These are phyloP conservation scores for Daldinia decipiens DNA, from an alignment of 495 filamentous ascomycete species.

Conservation along the genomic window DNA sequence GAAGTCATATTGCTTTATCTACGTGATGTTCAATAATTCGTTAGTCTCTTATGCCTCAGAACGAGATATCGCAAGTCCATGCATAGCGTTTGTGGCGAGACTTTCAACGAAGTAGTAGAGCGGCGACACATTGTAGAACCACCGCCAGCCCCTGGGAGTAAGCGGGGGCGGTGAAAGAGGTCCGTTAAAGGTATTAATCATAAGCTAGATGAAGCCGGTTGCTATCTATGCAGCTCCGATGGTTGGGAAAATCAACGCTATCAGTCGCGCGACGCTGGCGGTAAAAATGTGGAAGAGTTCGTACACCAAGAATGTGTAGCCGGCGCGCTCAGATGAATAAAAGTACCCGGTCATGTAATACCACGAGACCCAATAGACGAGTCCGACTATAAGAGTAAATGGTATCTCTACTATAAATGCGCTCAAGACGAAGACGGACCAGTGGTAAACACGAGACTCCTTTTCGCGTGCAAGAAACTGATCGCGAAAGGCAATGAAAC, in stretches of 20 bases:
- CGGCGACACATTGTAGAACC: constrained; percentile 76
- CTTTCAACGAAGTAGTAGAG: constrained; percentile 73
- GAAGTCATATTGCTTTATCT: constrained; percentile 22
- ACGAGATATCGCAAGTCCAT: constrained; percentile 66
- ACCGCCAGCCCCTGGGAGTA: constrained; percentile 67
- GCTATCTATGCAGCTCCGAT: constrained; percentile 64
- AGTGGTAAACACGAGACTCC: constrained; percentile 75
- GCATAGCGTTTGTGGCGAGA: constrained; percentile 66
- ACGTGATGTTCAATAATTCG: neutral
- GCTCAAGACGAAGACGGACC: constrained; percentile 74
- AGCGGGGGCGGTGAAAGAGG: constrained; percentile 63
- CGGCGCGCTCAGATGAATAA: constrained; percentile 64
- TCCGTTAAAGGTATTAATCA: constrained; percentile 65
- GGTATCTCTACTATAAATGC: constrained; percentile 80
- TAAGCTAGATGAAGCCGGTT: constrained; percentile 63
- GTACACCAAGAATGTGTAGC: constrained; percentile 47
- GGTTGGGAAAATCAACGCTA: constrained; percentile 64
- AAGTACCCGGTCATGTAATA: constrained; percentile 72
- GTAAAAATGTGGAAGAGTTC: constrained; percentile 57
- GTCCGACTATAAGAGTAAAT: constrained; percentile 68
- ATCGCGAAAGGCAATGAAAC: constrained; percentile 70
- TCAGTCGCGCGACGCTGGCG: constrained; percentile 63
- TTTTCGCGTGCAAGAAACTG: constrained; percentile 77
- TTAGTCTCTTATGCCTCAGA: constrained; percentile 39
- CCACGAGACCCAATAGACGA: constrained; percentile 76